Evolutionary conservation across 2,329 filamentous ascomycete species (phyloP).

Genomic region (Phialemoniopsis sp.): DNA sequence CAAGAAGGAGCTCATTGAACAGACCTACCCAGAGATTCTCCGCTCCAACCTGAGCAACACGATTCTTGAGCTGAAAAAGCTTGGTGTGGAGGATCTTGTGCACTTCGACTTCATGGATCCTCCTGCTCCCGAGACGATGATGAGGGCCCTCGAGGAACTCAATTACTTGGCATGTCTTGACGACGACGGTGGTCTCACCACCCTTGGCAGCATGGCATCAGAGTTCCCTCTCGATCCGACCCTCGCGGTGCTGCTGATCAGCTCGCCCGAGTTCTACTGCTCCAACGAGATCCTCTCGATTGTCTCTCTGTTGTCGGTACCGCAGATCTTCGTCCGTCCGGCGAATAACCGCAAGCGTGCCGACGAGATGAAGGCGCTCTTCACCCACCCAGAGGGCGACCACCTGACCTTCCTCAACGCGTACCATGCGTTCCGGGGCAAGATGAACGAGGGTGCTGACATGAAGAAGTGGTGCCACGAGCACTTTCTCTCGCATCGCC

Average conservation of each 20-base stretch:
- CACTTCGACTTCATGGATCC: constrained; percentile 99
- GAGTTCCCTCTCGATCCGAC: constrained; percentile 94
- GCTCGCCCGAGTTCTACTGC: constrained; percentile 96
- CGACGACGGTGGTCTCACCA: constrained; percentile 90
- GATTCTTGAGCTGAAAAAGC: constrained; percentile 93
- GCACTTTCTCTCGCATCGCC: constrained; percentile 87
- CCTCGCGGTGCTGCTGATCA: constrained; percentile 96
- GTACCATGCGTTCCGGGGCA: constrained; percentile 93
- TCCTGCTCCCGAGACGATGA: constrained; percentile 94
- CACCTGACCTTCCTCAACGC: constrained; percentile 95
- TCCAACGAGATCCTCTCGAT: constrained; percentile 97
- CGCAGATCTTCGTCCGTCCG: constrained; percentile 88
- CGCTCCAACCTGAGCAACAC: constrained; percentile 93
- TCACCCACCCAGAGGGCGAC: constrained; percentile 89
- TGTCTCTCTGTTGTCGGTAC: constrained; percentile 88
- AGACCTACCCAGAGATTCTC: constrained; percentile 94
- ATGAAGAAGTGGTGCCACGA: constrained; percentile 93
- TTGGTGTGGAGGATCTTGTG: constrained; percentile 90
- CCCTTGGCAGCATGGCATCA: constrained; percentile 80
- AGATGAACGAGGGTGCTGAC: constrained; percentile 60
- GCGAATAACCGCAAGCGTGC: constrained; percentile 81
- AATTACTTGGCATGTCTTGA: constrained; percentile 97
- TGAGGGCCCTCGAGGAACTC: constrained; percentile 94
- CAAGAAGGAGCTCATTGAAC: constrained; percentile 96
- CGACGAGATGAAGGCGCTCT: constrained; percentile 95